Evolutionary conservation across 2,329 filamentous ascomycete species (phyloP), one percentile per base, ranked within the genome.

Genomic region (Microcyclospora tardicrescens): DNA sequence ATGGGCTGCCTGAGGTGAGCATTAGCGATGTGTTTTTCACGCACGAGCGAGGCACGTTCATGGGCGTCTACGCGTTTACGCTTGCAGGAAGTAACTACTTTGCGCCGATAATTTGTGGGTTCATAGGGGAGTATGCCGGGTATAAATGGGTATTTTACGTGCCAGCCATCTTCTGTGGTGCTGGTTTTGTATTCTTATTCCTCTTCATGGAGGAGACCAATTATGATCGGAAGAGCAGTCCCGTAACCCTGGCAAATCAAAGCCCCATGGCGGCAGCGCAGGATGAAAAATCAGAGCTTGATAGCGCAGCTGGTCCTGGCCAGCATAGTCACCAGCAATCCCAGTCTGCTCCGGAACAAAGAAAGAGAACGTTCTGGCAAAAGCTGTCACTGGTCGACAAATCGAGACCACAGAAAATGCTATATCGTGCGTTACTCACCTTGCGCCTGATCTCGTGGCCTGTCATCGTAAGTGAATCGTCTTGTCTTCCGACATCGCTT

Each of bases 131-230:
- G 30, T 60, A 58, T 2, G 57, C 61, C 40, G 67, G 67, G 2
- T 72, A 67, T 67, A 44, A 61, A 39, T 71, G 68, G 66, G 62
- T 64, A 11, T 60, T 69, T 36, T 49, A 56, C 66, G 71, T 68
- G 57, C 66, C 65, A 15, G 67, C 72, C 3, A 74, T 77, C 27
- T 64, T 77, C 43, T 51, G 59, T 1, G 69, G 57, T 1, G 53
- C 66, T 1, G 61, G 57, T 8, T 66, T 70, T 24, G 44, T 75
- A 15, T 63, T 73, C 42, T 56, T 72, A 2, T 75, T 74, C 56
- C 68, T 77, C 47, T 66, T 69, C 48, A 67, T 75, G 61, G 74
- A 77, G 50, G 73, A 77, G 51, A 75, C 73, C 2, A 75, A 71
- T 48, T 75, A 67, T 38, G 49, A 49, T 35, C 41, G 48, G 16